Base-by-base conservation (phyloP, 177 flowering plant genomes). In the Vitis hybrid region DNA sequence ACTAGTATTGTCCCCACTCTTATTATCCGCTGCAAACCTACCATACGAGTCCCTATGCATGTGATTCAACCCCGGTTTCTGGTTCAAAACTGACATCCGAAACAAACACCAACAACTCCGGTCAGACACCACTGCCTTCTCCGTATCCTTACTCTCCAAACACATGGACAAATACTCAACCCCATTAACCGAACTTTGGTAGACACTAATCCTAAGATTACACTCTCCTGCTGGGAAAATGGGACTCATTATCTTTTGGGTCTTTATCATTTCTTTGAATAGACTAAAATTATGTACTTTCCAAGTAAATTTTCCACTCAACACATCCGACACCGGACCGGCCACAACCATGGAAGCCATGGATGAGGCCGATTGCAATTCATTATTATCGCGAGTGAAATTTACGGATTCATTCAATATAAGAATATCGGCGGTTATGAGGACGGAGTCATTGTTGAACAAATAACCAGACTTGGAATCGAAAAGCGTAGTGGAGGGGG, bases 71-170 rank as follows among this genome's bases (percentile, higher is more conserved):
- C 98, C 97, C 0, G 86, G 90, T 75, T 85, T 89, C 82, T 93
- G 97, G 75, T 91, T 93, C 90, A 93, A 81, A 62, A 88, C 96
- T 0, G 98, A 95, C 98, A 95, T 93, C 50, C 99, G 77, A 69
- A 95, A 95, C 84, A 95, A 84, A 79, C 98, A 95, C 99, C 99
- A 95, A 70, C 99, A 93, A 75, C 97, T 92, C 81, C 96, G 82
- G 65, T 95, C 99, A 0, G 85, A 71, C 19, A 81, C 33, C 22
- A 77, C 60, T 1, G 85, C 74, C 81, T 93, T 93, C 80, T 93
- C 98, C 0, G 94, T 89, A 64, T 95, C 99, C 79, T 95, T 93
- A 70, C 98, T 95, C 89, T 95, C 98, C 85, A 95, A 82, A 75
- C 98, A 95, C 98, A 95, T 93, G 3, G 97, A 91, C 79, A 95